A percentile compares a stretch with the other conserved stretches of the same genome.
These are phyloP conservation scores for Pascua sp. DNA, from an alignment of 1,284 basidiomycete species.

Conservation along the genomic window DNA sequence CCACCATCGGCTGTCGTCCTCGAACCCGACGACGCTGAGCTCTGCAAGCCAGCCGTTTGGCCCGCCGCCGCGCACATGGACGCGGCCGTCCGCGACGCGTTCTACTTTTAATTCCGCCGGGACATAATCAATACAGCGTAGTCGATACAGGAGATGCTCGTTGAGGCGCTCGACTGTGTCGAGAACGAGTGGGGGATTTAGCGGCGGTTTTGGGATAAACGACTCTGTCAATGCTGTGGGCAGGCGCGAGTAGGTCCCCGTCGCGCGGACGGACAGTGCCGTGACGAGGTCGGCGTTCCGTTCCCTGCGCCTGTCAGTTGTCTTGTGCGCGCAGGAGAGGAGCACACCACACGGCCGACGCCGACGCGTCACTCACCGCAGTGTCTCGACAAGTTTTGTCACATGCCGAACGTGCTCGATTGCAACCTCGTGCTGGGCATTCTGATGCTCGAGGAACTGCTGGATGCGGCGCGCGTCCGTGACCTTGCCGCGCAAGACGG, in stretches of 20 bases:
- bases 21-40: slow-evolving; percentile 39
- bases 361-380: slow-evolving; percentile 26
- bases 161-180: slow-evolving; percentile 34
- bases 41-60: slow-evolving; percentile 35
- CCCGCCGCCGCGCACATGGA: slow-evolving; percentile 31
- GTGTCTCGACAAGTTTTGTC: slow-evolving; percentile 29
- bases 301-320: slow-evolving; percentile 20
- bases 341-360: neutral
- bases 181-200: slow-evolving; percentile 31
- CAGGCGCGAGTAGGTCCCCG: slow-evolving; percentile 35
- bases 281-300: slow-evolving; percentile 45
- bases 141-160: slow-evolving; percentile 37
- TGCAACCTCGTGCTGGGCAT: slow-evolving; percentile 39
- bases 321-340: neutral
- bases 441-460: slow-evolving; percentile 43
- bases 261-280: slow-evolving; percentile 30
- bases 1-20: slow-evolving; percentile 40
- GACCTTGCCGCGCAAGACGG: slow-evolving; percentile 29
- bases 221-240: slow-evolving; percentile 34
- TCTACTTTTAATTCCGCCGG: slow-evolving; percentile 38
- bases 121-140: slow-evolving; percentile 40
- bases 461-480: slow-evolving; percentile 42
- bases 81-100: slow-evolving; percentile 35
- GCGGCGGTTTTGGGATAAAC: slow-evolving; percentile 28
- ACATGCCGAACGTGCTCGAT: slow-evolving; percentile 37